Conservation (phyloP, 2,329 filamentous ascomycete species). For the Ophiostoma sp. region DNA sequence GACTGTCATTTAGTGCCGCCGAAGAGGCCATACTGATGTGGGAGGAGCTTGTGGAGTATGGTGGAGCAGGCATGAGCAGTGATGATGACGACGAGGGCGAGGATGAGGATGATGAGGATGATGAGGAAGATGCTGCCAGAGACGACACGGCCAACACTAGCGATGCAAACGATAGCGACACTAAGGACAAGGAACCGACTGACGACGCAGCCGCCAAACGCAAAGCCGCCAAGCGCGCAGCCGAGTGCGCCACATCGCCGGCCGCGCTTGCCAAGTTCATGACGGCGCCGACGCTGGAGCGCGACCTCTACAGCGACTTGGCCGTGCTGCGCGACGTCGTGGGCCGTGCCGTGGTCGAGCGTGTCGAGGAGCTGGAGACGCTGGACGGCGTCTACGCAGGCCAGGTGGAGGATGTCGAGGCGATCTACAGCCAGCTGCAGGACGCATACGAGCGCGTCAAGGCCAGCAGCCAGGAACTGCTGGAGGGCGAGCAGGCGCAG, state of each 20-base stretch:
- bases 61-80: not conserved
- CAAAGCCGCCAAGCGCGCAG: not conserved
- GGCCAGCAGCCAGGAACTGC: conserved; percentile 60
- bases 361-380: conserved; percentile 50
- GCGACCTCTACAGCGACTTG: conserved; percentile 50
- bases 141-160: conserved; percentile 28
- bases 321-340: conserved; percentile 48
- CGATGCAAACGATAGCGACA: conserved; percentile 3
- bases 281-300: conserved; percentile 49
- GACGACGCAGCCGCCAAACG: not conserved
- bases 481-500: conserved; percentile 62
- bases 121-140: conserved; percentile 26
- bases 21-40: conserved; percentile 69
- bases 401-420: conserved; percentile 61
- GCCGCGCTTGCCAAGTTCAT: conserved; percentile 34
- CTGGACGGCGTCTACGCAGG: conserved; percentile 59
- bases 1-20: conserved; percentile 69
- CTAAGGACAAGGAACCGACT: not conserved
- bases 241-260: not conserved
- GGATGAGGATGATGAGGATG: not conserved
- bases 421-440: conserved; percentile 63
- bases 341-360: conserved; percentile 56
- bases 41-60: conserved; percentile 47
- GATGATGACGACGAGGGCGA: conserved; percentile 27
- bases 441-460: conserved; percentile 65